Base-by-base conservation (phyloP, 2,329 filamentous ascomycete genomes). In the Pseudopyricularia cyperi region DNA sequence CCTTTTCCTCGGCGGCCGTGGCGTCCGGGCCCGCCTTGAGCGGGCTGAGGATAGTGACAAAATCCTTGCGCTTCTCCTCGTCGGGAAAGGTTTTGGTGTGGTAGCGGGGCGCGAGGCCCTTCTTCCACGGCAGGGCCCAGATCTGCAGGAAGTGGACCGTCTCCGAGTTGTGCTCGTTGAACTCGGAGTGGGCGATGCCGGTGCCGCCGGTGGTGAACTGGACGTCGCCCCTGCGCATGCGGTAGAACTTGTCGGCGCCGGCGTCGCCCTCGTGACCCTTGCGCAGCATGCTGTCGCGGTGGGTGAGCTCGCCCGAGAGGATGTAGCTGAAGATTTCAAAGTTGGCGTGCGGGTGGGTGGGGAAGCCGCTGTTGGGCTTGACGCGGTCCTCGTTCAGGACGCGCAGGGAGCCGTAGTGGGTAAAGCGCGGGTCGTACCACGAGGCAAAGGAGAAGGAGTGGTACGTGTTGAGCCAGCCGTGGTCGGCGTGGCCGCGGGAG, bases 271-370 rank as follows among this genome's bases (percentile, higher is more conserved):
- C 82, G 19, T 71, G 67, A 46, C 80, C 80, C 67, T 83, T 87
- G 65, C 79, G 79, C 59, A 87, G 78, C 83, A 94, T 90, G 55
- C 80, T 86, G 68, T 95, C 89, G 48, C 88, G 83, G 71, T 95
- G 89, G 48, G 89, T 91, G 56, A 95, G 77, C 68, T 91, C 87
- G 57, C 89, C 89, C 47, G 74, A 80, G n/a, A 95, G 73, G 61
- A 94, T 84, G 69, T 95, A 93, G 63, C 77, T 83, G 75, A 91
- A 94, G 69, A 95, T 95, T 67, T 94, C 86, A 65, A 89, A 90
- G 65, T 95, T 86, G 56, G 84, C 79, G 67, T 95, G 89, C 26
- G 82, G 82, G 64, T 95, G 89, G 0, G 87, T 89, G 4, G 88
- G 87, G 69, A 95, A 95, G 4, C 89, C 89, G 9, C 76, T 80